Base-by-base conservation (phyloP, 768 basidiomycete genomes). In the Amylocystis lapponica region DNA sequence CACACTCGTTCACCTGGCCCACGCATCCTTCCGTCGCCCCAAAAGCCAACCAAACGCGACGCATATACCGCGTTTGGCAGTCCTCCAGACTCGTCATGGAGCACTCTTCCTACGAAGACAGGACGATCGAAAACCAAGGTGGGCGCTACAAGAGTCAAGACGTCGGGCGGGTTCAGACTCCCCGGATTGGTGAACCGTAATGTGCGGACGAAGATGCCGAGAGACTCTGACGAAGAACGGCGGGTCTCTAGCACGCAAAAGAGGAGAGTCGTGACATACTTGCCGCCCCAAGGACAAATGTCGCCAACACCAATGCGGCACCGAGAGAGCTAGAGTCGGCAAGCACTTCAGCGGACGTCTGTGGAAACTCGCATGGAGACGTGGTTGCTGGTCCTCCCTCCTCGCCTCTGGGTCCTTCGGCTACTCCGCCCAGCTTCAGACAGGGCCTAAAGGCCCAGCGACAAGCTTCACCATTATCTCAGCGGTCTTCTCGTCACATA, bases 21-120 rank as follows among this genome's bases (percentile, higher is more conserved):
- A n/a, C n/a, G n/a, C n/a, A n/a, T n/a, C n/a, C n/a, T n/a, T n/a
- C n/a, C n/a, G n/a, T n/a, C n/a, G n/a, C n/a, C n/a, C n/a, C n/a
- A n/a, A n/a, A n/a, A 11, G 9, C 6, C 16, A 22, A 22, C 11
- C 10, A 53, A 52, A 34, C 53, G 43, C n/a, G 46, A 56, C 35
- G 52, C 50, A 8, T 59, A 57, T 31, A 44, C 47, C 25, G 51
- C 51, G 16, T 50, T 59, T 35, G 27, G 39, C 8, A 38, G 44
- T 17, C 55, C 51, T 38, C 57, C 59, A n/a, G 49, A 60, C 17
- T 23, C 50, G 3, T 27, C 36, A 1, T 62, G 60, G 59, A 48
- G 51, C 10, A 60, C 58, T 7, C 36, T 60, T 17, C 38, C 46
- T 3, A 3, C 50, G 32, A 43, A 55, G 22, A 53, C 36, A 27